Percentiles rank a stretch among this genome's conserved stretches.
These are phyloP conservation scores for Corylus avellana DNA, from an alignment of 306 rosid species.

Conservation along the genomic window DNA sequence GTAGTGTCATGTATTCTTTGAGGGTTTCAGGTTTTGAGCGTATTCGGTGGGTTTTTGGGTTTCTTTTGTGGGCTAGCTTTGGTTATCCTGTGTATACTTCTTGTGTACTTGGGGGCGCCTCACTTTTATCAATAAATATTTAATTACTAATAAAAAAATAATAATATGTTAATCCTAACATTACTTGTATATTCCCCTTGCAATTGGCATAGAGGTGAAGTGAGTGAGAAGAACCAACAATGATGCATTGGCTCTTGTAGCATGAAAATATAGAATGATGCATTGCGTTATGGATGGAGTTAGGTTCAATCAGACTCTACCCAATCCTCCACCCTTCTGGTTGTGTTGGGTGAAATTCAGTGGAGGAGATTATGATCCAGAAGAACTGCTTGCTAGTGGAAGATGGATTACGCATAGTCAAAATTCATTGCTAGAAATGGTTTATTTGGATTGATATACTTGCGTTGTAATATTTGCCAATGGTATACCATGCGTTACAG, in stretches of 20 bases:
- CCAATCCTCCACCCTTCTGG: neutral
- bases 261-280: constrained; percentile 3
- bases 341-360: neutral
- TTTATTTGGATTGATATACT: neutral
- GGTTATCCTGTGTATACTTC: too few species aligned
- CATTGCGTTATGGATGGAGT: neutral
- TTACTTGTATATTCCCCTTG: neutral
- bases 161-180: neutral
- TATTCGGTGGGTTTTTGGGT: too few species aligned
- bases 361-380: neutral
- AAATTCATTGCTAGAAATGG: neutral
- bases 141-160: too few species aligned
- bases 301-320: neutral
- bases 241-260: neutral
- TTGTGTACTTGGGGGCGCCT: too few species aligned
- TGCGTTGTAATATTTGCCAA: neutral
- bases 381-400: neutral
- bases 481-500: neutral
- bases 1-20: too few species aligned
- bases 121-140: too few species aligned
- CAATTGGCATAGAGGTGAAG: neutral
- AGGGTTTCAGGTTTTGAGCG: too few species aligned
- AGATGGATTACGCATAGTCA: neutral
- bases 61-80: too few species aligned
- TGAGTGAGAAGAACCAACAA: neutral